Evolutionary conservation across 1,139 yeast species (phyloP), one percentile per base, ranked within the genome.

Genomic region (Candida smagusa): DNA sequence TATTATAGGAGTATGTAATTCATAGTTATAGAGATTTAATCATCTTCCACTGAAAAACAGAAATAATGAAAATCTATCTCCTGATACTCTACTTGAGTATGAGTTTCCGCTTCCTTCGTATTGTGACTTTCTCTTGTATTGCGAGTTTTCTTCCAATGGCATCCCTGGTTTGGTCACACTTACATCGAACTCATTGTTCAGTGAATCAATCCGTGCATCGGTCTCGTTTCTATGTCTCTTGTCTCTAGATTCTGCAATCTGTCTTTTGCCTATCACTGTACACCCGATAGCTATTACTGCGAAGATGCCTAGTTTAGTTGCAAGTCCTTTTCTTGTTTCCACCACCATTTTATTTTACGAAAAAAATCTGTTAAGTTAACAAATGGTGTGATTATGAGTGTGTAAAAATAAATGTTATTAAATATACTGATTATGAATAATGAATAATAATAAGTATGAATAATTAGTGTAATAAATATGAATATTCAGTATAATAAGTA

Each of bases 71-170:
- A 70, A 59, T 37, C 70, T 53, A 42, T 70, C 59, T 5, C 61
- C 61, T 8, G 68, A 65, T 39, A 66, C 67, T 43, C 81, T 58
- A 26, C 77, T 65, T 61, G 74, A 46, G 63, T 80, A 81, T 34
- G 86, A 74, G 34, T 64, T 63, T 1, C 87, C 87, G 1, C 81
- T 70, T 5, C 88, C 90, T 46, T 80, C 84, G 52, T 72, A 84
- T 49, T 74, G 77, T 39, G 83, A 77, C 43, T 77, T 77, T 44
- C 89, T 60, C 27, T 32, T 35, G 16, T 37, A 35, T 4, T 39
- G 45, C 25, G 48, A 28, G 22, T 55, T 62, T 36, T 54, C 54
- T 41, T 59, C 49, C 36, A 56, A 36, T 3, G 71, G 71, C 35
- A 62, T 57, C 2, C 76, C 76, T 7, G 71, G 73, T 40, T 64